phyloP scores from a whole-genome alignment of 2,329 filamentous ascomycete genomes.

The Aspergillus versicolor region DNA sequence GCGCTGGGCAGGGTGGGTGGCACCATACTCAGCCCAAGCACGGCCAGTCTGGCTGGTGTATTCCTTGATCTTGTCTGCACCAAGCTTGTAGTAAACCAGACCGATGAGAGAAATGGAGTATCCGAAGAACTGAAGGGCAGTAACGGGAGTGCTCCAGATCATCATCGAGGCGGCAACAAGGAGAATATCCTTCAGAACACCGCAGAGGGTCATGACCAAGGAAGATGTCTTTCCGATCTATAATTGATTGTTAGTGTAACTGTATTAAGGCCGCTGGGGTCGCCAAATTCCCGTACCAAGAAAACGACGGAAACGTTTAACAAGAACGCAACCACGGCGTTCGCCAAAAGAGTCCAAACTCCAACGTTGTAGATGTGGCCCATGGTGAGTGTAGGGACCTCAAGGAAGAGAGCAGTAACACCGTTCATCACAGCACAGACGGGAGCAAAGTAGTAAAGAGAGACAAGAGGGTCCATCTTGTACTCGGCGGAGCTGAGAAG shows the following conservation, averaged over 20 bases:
- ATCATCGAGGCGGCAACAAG: slow-evolving; percentile 74
- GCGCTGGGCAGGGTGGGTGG: slow-evolving; percentile 71
- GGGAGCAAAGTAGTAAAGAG: slow-evolving; percentile 86
- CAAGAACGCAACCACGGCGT: slow-evolving; percentile 76
- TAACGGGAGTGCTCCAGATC: slow-evolving; percentile 74
- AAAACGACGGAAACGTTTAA: slow-evolving; percentile 85
- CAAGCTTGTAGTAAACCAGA: slow-evolving; percentile 68
- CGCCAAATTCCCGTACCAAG: slow-evolving; percentile 61
- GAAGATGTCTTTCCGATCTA: slow-evolving; percentile 87
- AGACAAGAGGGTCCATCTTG: slow-evolving; percentile 87
- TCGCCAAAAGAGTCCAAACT: slow-evolving; percentile 64
- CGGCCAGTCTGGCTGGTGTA: slow-evolving; percentile 71
- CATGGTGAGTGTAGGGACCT: slow-evolving; percentile 65
- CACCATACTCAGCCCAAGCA: slow-evolving; percentile 83
- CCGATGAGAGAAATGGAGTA: slow-evolving; percentile 70
- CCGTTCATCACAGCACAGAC: slow-evolving; percentile 81
- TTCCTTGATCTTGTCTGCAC: slow-evolving; percentile 76
- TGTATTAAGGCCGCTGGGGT: background rate
- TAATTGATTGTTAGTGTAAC: background rate
- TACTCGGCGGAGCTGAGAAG: slow-evolving; percentile 74
- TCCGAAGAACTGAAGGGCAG: slow-evolving; percentile 70
- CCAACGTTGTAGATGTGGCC: slow-evolving; percentile 67
- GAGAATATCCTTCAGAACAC: slow-evolving; percentile 85
- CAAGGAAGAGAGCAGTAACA: slow-evolving; percentile 66
- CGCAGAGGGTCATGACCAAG: slow-evolving; percentile 79